Base-by-base conservation (phyloP, 2,329 filamentous ascomycete species). In the Aspergillus novofumigatus region DNA sequence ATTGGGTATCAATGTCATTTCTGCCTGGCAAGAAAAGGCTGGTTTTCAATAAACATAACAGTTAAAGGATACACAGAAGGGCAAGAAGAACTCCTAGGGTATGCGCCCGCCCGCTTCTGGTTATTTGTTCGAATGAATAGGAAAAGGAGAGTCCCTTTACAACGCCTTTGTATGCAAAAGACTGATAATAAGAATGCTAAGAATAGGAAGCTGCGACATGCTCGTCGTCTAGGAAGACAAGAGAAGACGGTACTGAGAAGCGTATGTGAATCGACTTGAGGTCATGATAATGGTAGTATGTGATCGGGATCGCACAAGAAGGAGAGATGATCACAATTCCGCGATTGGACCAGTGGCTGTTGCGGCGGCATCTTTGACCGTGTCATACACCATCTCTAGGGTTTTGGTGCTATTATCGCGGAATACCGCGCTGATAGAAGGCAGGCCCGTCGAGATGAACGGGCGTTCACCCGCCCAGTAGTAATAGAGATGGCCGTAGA, bases 401-500 rank as follows among this genome's bases (percentile, higher is more conserved):
- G 59, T 64, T 47, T 66, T 64, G 1, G 69, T 73, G 28, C 65
- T 65, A 25, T 57, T 65, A 38, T 70, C 69, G 1, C 67, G 65
- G 32, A 74, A 68, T 5, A 71, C 69, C 4, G 72, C 68, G 47
- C 66, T 71, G 56, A 74, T 64, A 3, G 70, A 68, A 21, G 67
- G 62, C 14, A 74, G 63, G 9, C 64, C 67, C 14, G 65, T 54
- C 21, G 71, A 67, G 53, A 72, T 72, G 61, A 77, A 73, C 8
- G 73, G 69, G 35, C 72, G 70, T 57, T 96, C 92, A 65, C 94
- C 94, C 63, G 88, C 87, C 75, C 91, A 90, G 81, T 99, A 99
- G 81, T 97, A 99, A 85, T 91, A 96, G 54, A 91, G 87, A 71
- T 93, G 89, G 71, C 86, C 86, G 70, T 88, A 84, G 67, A 99